Evolutionary conservation across 805 yeast genomes (phyloP).

Genomic region (Cyberlindnera nakhonratchasimensis): DNA sequence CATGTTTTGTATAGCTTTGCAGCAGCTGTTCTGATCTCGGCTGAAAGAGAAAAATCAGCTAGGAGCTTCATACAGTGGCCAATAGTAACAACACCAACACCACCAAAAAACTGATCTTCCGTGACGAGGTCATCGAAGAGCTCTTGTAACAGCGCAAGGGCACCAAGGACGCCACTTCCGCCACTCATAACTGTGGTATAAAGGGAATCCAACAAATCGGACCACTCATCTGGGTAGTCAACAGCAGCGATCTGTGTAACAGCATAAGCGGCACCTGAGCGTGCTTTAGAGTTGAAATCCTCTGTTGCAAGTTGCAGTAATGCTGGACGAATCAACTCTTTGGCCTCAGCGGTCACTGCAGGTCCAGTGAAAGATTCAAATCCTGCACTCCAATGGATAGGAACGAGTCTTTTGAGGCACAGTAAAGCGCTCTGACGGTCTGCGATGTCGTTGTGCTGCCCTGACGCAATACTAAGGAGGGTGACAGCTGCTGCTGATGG

Average conservation of each 20-base stretch:
- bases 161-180: conserved; percentile 19
- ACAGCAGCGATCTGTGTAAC: conserved; percentile 81
- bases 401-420: conserved; percentile 64
- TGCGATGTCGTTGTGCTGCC: conserved; percentile 30
- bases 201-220: conserved; percentile 52
- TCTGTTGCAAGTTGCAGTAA: conserved; percentile 46
- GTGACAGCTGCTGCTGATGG: conserved; percentile 46
- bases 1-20: conserved; percentile 52
- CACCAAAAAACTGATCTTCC: conserved; percentile 82
- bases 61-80: conserved; percentile 46
- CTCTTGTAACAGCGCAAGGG: conserved; percentile 55
- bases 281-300: conserved; percentile 52
- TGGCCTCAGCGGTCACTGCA: conserved; percentile 51
- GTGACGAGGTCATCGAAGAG: conserved; percentile 82
- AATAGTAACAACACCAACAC: conserved; percentile 57
- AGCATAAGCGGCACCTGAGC: conserved; percentile 66
- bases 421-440: conserved; percentile 62
- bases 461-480: conserved; percentile 41
- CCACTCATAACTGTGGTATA: conserved; percentile 37
- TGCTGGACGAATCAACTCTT: conserved; percentile 45
- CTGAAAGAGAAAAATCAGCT: conserved; percentile 26
- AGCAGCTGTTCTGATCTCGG: conserved; percentile 45
- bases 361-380: conserved; percentile 73
- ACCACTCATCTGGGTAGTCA: conserved; percentile 98
- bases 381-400: conserved; percentile 79